phyloP scores from a whole-genome alignment of 2,329 filamentous ascomycete genomes.

The Pezicula rhizophila region DNA sequence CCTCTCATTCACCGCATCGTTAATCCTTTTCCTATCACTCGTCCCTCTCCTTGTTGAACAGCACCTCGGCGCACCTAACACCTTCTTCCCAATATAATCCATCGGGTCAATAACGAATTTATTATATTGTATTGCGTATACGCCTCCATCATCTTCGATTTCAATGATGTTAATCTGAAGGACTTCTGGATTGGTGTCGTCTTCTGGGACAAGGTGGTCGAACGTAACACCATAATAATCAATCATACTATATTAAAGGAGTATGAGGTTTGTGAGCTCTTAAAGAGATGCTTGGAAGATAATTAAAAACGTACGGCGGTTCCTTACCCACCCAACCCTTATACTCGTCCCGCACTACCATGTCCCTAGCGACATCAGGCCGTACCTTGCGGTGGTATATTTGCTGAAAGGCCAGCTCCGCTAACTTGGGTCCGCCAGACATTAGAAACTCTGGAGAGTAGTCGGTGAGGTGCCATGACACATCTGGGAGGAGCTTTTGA shows the following conservation, averaged over 20 bases:
- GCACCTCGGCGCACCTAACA: constrained; percentile 36
- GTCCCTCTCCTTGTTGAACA: constrained; percentile 34
- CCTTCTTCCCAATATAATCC: constrained; percentile 33
- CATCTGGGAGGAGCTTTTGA: constrained; percentile 9
- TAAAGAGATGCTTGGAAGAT: no score
- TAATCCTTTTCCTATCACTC: constrained; percentile 28
- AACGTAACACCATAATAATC: constrained; percentile 38
- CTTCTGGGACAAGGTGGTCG: constrained; percentile 31
- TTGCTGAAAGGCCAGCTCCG: constrained; percentile 5
- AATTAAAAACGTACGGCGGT: neutral
- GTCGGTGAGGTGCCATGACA: constrained; percentile 7
- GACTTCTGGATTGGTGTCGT: constrained; percentile 34
- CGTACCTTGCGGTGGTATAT: constrained; percentile 7
- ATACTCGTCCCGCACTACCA: constrained; percentile 10
- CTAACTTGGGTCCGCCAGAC: constrained; percentile 4
- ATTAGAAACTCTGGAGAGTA: constrained; percentile 4
- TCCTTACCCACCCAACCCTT: constrained; percentile 7
- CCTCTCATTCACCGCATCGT: constrained; percentile 20
- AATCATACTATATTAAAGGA: neutral
- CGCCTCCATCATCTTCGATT: constrained; percentile 29
- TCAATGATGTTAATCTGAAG: constrained; percentile 38
- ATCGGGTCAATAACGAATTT: constrained; percentile 29
- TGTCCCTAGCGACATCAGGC: constrained; percentile 5
- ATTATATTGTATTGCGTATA: constrained; percentile 30
- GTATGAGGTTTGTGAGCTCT: no score